Evolutionary conservation across 129 eudicot species (phyloP), one percentile per base, ranked within the genome.

Genomic region (Pseudognaphalium luteoalbum): DNA sequence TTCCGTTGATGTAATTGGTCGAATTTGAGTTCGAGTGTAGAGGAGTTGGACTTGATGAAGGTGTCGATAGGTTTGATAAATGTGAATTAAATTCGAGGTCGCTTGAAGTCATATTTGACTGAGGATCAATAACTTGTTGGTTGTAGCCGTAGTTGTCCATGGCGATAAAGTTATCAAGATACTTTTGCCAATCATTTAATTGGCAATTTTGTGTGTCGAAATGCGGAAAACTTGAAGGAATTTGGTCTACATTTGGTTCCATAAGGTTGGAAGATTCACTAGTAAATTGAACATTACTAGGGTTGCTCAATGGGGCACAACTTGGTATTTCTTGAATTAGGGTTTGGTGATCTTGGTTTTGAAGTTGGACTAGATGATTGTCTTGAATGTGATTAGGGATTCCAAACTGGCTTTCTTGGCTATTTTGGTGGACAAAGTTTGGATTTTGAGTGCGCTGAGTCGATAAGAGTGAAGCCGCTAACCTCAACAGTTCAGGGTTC

Each of bases 381-480:
- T 70, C 72, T 20, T 85, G 82, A 63, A 82, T 47, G 72, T 75
- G 77, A 50, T 61, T 81, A 21, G 76, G 75, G 33, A 33, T 37
- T 64, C 39, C 78, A 72, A 66, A 62, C 5, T 76, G 73, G 39
- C 62, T 79, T 71, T 82, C 63, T 73, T 69, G 86, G 61, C 72
- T 71, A 76, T 76, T 72, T 76, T 91, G 87, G 57, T 70, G 75
- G 37, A 65, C 50, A 71, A 76, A 72, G 37, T 39, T 84, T 1
- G 8, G 66, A 75, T 82, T 84, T 81, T 81, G 82, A 54, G 33
- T 62, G 47, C 73, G 75, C 17, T 86, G 88, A 20, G 93, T 76
- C 19, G 96, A 86, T 5, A 89, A 39, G 41, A 92, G 81, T 21
- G 94, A 92, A 41, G 92, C 80, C 64, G 94, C 98, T 75, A 92